Base-by-base conservation (phyloP, 345 rosid genomes). In the Lepidium aucheri region DNA sequence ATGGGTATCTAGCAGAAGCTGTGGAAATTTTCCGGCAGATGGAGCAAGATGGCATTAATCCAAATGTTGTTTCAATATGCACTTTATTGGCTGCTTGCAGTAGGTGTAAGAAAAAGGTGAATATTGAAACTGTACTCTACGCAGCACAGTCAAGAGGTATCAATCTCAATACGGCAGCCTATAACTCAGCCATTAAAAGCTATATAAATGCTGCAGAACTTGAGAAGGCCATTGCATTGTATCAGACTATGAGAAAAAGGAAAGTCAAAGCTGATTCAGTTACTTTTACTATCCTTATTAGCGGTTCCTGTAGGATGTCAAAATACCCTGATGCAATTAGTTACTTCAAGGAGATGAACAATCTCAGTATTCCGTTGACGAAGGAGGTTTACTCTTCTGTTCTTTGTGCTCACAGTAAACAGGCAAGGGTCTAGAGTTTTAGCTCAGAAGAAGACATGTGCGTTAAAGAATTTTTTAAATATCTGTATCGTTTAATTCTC, bases 21-120 rank as follows among this genome's bases (percentile, higher is more conserved):
- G 93, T 89, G 57, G 80, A 73, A 60, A 68, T 89, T 20, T 79
- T 92, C 62, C 78, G 87, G 60, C 87, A 79, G 78, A 89, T 92
- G 96, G 98, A 87, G 78, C 86, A 79, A 79, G 83, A 83, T 65
- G 85, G 88, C 1, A 51, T 81, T 66, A 59, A 78, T 44, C 96
- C 96, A 53, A 87, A 92, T 46, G 72, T 83, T 70, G 93, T 92
- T 62, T 84, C 98, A 42, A 73, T 92, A 57, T 78, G 91, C 83
- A 85, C 96, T 62, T 89, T 92, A 53, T 70, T 92, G 74, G 87
- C 96, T 46, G 88, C 96, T 35, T 92, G 96, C 75, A 85, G 96
- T 43, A 86, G 88, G 70, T 87, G 80, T 73, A 71, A 80, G 61
- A 77, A 77, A 60, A 92, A 80, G 68, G 96, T 80, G 49, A 92